Evolutionary conservation across 1,284 basidiomycete species (phyloP), one percentile per base, ranked within the genome.

Genomic region (Porodaedalea pini): DNA sequence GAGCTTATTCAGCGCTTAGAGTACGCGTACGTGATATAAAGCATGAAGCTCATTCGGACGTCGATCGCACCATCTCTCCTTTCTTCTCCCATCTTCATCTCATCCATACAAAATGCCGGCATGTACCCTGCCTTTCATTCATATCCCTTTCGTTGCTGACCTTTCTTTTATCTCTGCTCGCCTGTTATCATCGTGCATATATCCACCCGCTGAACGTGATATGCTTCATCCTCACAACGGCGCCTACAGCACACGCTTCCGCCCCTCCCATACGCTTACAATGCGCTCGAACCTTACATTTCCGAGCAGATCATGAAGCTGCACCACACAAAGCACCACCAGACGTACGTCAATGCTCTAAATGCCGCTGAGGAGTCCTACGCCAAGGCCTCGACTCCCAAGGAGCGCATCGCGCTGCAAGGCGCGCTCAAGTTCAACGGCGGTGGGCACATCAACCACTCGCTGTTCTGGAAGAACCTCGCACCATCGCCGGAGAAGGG

Each of bases 391-490:
- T 60, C 73, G 4, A 77, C 82, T 48, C 82, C 88, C 60, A 87
- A 86, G 74, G 87, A 92, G 70, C 83, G 83, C 68, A 94, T 94
- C 68, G 83, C 83, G 54, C 83, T 86, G 54, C 83, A 89, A 70
- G 75, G 80, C 31, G 87, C 86, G 39, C 75, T 90, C 71, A 88
- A 85, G 73, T 85, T 85, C 76, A 85, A 86, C 69, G 82, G 84
- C 57, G 84, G 83, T 69, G 82, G 82, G 4, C 90, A 92, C 72
- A 89, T 92, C 76, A 94, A 93, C 78, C 92, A 95, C 79, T 86
- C 90, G 29, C 82, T 96, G 63, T 96, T 96, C 81, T 95, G 93
- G 94, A 89, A 87, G 78, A 95, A 93, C 78, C 80, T 93, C 59
- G 82, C 88, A 2, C 85, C 85, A 1, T 67, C 78, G 25, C 70